Percentiles rank a stretch among this genome's conserved stretches.
These are phyloP conservation scores for Cryptococcus sp. DNA, from an alignment of 1,284 basidiomycete genomes.

Conservation along the genomic window DNA sequence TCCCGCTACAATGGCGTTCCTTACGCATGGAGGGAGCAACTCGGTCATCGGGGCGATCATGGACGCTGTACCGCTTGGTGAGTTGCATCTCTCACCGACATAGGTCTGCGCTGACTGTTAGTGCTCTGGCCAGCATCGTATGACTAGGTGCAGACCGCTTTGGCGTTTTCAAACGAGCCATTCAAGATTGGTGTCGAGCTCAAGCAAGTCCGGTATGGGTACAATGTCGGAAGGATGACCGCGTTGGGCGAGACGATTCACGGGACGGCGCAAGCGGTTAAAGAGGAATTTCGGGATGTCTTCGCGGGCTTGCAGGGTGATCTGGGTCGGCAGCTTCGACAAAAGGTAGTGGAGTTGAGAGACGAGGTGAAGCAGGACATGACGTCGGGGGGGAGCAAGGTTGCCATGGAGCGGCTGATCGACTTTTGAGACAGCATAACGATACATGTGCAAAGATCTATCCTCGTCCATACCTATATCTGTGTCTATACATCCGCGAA, in stretches of 20 bases:
- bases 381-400: not conserved
- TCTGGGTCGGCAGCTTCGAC: not conserved
- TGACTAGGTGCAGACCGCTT: not conserved
- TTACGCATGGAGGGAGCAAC: not conserved
- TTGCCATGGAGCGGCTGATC: not conserved
- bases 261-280: not conserved
- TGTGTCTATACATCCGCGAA: not conserved
- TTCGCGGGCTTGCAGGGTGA: not conserved
- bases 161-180: not conserved
- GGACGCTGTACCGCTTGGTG: not conserved
- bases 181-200: not conserved
- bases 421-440: not conserved
- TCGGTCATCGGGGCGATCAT: not conserved
- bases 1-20: not conserved
- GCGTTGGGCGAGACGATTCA: not conserved
- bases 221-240: not conserved
- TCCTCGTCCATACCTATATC: not conserved
- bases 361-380: not conserved
- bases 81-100: not conserved
- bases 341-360: not conserved
- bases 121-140: constrained; percentile 1
- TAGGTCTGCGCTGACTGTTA: not conserved
- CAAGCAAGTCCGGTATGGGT: not conserved
- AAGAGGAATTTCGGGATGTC: not conserved
- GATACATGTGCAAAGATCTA: not conserved